These are phyloP conservation scores for Kwoniella pini DNA, from an alignment of 768 basidiomycete genomes.

Conservation along the genomic window DNA sequence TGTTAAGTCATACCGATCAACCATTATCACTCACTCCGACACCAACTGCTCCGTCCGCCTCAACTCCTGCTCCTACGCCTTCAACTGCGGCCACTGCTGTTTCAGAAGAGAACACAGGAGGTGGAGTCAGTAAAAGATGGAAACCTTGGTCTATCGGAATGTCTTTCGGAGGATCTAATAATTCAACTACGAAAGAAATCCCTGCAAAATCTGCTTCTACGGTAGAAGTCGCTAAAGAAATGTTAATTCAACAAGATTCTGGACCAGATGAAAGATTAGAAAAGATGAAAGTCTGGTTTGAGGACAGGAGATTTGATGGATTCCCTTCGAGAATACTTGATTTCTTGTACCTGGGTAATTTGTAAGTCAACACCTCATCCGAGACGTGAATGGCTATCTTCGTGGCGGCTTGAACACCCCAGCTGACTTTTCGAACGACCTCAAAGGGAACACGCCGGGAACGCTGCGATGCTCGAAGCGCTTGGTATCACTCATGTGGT, in stretches of 20 bases:
- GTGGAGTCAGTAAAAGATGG: slow-evolving; percentile 10
- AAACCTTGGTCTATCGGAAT: slow-evolving; percentile 27
- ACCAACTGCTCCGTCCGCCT: background rate
- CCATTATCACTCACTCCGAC: background rate
- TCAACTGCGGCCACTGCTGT: too few species aligned
- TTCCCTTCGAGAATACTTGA: slow-evolving; percentile 92
- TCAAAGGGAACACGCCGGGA: slow-evolving; percentile 84
- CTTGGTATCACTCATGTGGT: slow-evolving; percentile 97
- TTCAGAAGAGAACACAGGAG: too few species aligned
- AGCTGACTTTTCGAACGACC: too few species aligned
- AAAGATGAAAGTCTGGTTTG: slow-evolving; percentile 78
- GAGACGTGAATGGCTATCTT: too few species aligned
- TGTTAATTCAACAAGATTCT: slow-evolving; percentile 28
- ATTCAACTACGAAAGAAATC: background rate
- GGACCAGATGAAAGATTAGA: slow-evolving; percentile 22
- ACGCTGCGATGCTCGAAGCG: slow-evolving; percentile 93
- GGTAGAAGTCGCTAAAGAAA: slow-evolving; percentile 27
- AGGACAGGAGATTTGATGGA: slow-evolving; percentile 88
- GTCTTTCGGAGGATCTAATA: slow-evolving; percentile 8
- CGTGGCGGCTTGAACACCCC: too few species aligned
- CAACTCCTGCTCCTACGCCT: background rate
- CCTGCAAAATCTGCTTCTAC: background rate
- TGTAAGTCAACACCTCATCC: too few species aligned
- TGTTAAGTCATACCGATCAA: slow-evolving; percentile 19
- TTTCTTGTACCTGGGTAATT: slow-evolving; percentile 89